Evolutionary conservation across 805 yeast genomes (phyloP), one percentile per base, ranked within the genome.

Genomic region (Candida caryicola): DNA sequence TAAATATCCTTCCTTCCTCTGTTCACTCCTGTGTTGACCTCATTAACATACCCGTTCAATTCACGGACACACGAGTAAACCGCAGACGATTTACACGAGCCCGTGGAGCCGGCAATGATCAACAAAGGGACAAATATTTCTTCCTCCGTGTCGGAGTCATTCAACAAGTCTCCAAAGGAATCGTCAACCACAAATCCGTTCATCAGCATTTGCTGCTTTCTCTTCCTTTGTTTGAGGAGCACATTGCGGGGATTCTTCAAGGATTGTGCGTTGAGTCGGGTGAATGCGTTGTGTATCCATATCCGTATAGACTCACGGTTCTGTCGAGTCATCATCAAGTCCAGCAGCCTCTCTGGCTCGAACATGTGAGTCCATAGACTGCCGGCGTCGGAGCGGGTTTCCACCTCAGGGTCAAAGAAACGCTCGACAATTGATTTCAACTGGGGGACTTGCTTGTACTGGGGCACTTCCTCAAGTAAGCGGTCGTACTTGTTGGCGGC

Each of bases 61-160:
- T 77, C 79, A 7, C 75, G 65, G 54, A 84, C 78, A 3, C 82
- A 73, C 0, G 95, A 77, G 46, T 85, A 76, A 0, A 91, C 69
- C 0, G 89, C 60, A 0, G 88, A 71, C 0, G 93, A 82, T 55
- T 91, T 91, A 2, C 96, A 95, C 8, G 77, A 69, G 0, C 95
- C 95, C 0, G 70, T 54, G 0, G 81, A 77, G 0, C 99, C 99
- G 40, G 72, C 66, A 2, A 87, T 50, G 9, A 86, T 76, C 54
- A 84, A 59, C 3, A 85, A 54, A 0, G 93, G 91, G 1, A 79
- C 74, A 52, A 73, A 80, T 0, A 59, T 49, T 8, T 66, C 71
- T 21, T 64, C 69, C 5, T 58, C 64, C 1, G 62, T 56, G 8
- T 51, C 57, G 9, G 44, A 57, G 12, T 54, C 59, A 4, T 42